Conservation (phyloP, 2,329 filamentous ascomycete genomes). For the Colletotrichum camelliae region DNA sequence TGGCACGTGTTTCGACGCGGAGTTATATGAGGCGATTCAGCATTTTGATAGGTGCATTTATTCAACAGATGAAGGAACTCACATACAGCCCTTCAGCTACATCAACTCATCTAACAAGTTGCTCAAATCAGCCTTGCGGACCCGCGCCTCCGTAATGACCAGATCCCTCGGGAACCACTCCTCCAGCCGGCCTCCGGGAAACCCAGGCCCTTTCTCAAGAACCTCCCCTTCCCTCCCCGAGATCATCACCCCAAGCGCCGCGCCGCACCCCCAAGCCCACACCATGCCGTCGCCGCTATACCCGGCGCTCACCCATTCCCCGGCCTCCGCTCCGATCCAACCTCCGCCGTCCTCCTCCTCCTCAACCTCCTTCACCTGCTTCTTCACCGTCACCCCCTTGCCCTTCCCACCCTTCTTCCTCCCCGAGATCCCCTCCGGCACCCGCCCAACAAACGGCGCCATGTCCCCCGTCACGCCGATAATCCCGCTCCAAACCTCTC, state of each 20-base stretch:
- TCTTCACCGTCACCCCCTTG: neutral
- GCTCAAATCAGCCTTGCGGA: slow-evolving; percentile 40
- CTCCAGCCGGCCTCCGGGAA: slow-evolving; percentile 38
- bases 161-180: slow-evolving; percentile 48
- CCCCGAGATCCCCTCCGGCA: slow-evolving; percentile 30
- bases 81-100: neutral
- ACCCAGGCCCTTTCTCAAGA: slow-evolving; percentile 33
- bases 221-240: slow-evolving; percentile 39
- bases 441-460: slow-evolving; percentile 55
- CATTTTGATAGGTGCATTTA: neutral
- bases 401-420: slow-evolving; percentile 20
- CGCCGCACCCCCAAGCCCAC: slow-evolving; percentile 57
- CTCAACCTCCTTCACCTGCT: neutral
- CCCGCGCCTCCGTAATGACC: slow-evolving; percentile 34
- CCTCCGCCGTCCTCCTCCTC: neutral
- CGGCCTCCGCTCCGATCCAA: slow-evolving; percentile 24
- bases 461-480: slow-evolving; percentile 52
- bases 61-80: neutral
- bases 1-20: neutral
- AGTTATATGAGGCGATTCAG: too few species aligned
- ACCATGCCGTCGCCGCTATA: slow-evolving; percentile 60
- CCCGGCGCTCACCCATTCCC: slow-evolving; percentile 58
- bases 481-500: slow-evolving; percentile 55
- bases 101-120: slow-evolving; percentile 34
- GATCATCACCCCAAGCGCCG: slow-evolving; percentile 52